Conservation (phyloP, 805 yeast genomes). For the Candida endomychidarum region DNA sequence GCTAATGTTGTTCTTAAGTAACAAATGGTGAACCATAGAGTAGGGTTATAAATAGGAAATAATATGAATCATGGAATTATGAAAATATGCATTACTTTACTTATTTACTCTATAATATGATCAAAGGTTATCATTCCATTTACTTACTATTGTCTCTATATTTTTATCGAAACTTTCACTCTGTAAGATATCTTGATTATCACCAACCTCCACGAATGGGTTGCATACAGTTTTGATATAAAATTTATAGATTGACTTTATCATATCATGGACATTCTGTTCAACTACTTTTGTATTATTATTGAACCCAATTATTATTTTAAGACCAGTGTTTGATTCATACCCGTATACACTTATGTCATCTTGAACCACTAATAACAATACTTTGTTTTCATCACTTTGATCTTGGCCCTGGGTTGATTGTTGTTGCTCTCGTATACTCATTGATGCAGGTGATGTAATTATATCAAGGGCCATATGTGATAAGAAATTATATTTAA, state of each 20-base stretch:
- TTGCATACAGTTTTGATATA: slow-evolving; percentile 60
- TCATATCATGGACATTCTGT: slow-evolving; percentile 21
- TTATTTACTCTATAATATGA: not conserved
- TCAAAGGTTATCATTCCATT: slow-evolving; percentile 21
- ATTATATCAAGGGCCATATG: slow-evolving; percentile 75
- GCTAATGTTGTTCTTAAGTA: slow-evolving; percentile 80
- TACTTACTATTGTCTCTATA: slow-evolving; percentile 25
- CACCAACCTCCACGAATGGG: slow-evolving; percentile 47
- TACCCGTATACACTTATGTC: slow-evolving; percentile 66
- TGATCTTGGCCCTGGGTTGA: slow-evolving; percentile 13
- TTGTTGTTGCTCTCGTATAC: slow-evolving; percentile 38
- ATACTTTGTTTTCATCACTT: slow-evolving; percentile 22
- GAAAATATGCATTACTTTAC: too few relatives aligned
- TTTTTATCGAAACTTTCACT: slow-evolving; percentile 30
- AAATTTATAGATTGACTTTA: slow-evolving; percentile 47
- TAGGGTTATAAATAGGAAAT: too few relatives aligned
- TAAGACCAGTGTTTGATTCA: slow-evolving; percentile 67
- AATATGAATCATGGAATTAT: too few relatives aligned
- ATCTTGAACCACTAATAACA: slow-evolving; percentile 63
- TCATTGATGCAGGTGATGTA: slow-evolving; percentile 49
- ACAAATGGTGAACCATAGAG: too few relatives aligned
- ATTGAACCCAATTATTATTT: slow-evolving; percentile 56
- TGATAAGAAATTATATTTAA: slow-evolving; percentile 68
- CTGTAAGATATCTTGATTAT: slow-evolving; percentile 27
- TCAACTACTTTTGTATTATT: slow-evolving; percentile 13